Evolutionary conservation across 805 yeast species (phyloP), one percentile per base, ranked within the genome.

Genomic region (Saccharomycopsis babjevae): DNA sequence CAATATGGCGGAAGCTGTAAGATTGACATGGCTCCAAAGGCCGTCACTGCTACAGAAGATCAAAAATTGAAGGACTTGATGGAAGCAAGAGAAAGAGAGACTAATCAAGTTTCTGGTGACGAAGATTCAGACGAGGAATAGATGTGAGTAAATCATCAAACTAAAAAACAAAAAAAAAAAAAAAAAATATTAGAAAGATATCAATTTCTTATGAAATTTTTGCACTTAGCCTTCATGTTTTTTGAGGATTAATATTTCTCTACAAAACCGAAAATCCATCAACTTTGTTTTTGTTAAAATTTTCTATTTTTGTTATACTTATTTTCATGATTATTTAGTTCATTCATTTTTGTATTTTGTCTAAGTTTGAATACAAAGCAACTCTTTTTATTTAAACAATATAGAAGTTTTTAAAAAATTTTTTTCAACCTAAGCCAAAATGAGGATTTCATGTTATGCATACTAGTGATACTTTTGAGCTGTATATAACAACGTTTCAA

Each of bases 11-110:
- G 99, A 71, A 82, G 83, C 62, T 87, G 96, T 73, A 89, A 88
- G 67, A 87, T 93, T 66, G 91, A 96, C 59, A 93, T 93, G 97
- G 93, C 96, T 69, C 98, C 99, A 71, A 93, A 92, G 83, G 97
- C 98, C 52, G 98, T 94, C 67, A 91, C 97, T 61, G 98, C 97
- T 64, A 89, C 94, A 63, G 99, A 94, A 74, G 99, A 94, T 74
- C 98, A 97, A 63, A 97, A 92, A 77, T 83, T 94, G 71, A 96
- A 91, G 76, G 97, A 96, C 64, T 82, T 94, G 67, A 85, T 94
- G 83, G 97, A 93, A 77, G 83, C 89, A 72, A 89, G 90, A 72
- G 97, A 90, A 78, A 80, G 86, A 71, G 97, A 89, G 73, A 92
- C 88, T 71, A 84, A 85, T 72, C 85, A 86, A 69, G 91, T 88